A percentile compares a stretch with the other conserved stretches of the same genome.
Conservation (phyloP, 352 stramenopile genomes). For the Phytophthora idaei region DNA sequence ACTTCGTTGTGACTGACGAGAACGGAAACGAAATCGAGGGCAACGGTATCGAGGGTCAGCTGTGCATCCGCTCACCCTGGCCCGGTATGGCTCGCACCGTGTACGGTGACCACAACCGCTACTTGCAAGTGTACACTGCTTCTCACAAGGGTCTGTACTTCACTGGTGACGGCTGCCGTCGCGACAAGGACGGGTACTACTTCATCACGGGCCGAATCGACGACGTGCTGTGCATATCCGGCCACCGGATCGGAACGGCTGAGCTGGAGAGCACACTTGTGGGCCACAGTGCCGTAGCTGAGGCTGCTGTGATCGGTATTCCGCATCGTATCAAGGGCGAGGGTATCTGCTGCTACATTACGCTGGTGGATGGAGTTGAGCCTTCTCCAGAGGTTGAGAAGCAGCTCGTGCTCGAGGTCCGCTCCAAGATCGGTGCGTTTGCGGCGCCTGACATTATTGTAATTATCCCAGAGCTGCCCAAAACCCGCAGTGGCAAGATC, state of each 20-base stretch:
- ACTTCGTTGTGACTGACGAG: slow-evolving; percentile 84
- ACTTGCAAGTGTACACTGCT: slow-evolving; percentile 96
- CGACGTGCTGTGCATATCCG: slow-evolving; percentile 95
- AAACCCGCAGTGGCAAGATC: slow-evolving; percentile 98
- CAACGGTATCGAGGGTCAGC: slow-evolving; percentile 90
- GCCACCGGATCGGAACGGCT: slow-evolving; percentile 89
- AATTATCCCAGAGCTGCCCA: slow-evolving; percentile 91
- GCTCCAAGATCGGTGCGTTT: slow-evolving; percentile 95
- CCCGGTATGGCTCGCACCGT: slow-evolving; percentile 96
- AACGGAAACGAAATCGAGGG: slow-evolving; percentile 89
- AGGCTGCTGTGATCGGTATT: slow-evolving; percentile 95
- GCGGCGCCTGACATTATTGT: slow-evolving; percentile 97
- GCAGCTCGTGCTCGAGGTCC: slow-evolving; percentile 85
- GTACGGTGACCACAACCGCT: slow-evolving; percentile 94
- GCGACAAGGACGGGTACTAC: slow-evolving; percentile 96
- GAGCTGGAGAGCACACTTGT: slow-evolving; percentile 93
- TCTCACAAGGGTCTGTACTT: slow-evolving; percentile 98
- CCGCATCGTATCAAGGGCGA: slow-evolving; percentile 98
- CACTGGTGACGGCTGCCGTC: slow-evolving; percentile 87
- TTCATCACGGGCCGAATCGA: slow-evolving; percentile 99
- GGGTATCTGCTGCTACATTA: slow-evolving; percentile 96
- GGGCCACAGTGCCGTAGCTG: slow-evolving; percentile 90
- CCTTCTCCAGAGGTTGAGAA: slow-evolving; percentile 63
- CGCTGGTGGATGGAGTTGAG: slow-evolving; percentile 85
- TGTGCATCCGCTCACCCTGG: slow-evolving; percentile 96